phyloP scores from a whole-genome alignment of 2,329 filamentous ascomycete species.

The Aspergillus pseudonomiae region DNA sequence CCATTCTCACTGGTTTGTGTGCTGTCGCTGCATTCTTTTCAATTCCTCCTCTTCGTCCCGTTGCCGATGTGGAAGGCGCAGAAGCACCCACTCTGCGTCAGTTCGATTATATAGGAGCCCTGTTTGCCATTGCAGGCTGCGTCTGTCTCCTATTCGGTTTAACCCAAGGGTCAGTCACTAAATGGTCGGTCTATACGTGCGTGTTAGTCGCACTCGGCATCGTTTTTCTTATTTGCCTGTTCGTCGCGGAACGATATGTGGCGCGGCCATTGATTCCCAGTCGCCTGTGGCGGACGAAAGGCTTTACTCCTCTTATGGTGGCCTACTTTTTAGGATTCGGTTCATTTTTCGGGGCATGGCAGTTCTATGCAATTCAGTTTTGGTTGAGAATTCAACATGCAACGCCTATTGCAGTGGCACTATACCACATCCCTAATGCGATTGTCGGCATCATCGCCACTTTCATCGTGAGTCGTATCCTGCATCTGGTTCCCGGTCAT shows the following conservation, averaged over 20 bases:
- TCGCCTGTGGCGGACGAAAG: constrained; percentile 47
- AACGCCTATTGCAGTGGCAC: constrained; percentile 44
- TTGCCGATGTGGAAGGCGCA: constrained; percentile 31
- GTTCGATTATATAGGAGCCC: constrained; percentile 46
- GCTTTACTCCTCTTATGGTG: constrained; percentile 48
- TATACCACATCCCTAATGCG: constrained; percentile 51
- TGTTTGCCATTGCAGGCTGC: constrained; percentile 53
- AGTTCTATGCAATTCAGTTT: constrained; percentile 46
- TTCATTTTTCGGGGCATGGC: constrained; percentile 49
- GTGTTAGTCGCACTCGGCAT: constrained; percentile 51
- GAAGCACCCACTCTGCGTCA: constrained; percentile 35
- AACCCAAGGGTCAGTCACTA: constrained; percentile 55
- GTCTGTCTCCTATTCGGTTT: constrained; percentile 61
- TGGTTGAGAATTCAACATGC: constrained; percentile 44
- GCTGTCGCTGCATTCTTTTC: constrained; percentile 42
- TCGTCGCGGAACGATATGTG: constrained; percentile 50
- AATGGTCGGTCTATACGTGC: constrained; percentile 55
- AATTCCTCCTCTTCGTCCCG: constrained; percentile 42
- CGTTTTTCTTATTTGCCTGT: constrained; percentile 50
- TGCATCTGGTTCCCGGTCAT: constrained; percentile 51
- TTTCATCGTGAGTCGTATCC: constrained; percentile 49
- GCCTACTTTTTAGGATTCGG: constrained; percentile 50
- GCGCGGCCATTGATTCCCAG: constrained; percentile 51
- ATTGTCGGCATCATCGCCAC: constrained; percentile 50
- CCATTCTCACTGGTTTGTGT: constrained; percentile 43